Evolutionary conservation across 495 filamentous ascomycete species (phyloP).

Genomic region (Cetradonia linearis): DNA sequence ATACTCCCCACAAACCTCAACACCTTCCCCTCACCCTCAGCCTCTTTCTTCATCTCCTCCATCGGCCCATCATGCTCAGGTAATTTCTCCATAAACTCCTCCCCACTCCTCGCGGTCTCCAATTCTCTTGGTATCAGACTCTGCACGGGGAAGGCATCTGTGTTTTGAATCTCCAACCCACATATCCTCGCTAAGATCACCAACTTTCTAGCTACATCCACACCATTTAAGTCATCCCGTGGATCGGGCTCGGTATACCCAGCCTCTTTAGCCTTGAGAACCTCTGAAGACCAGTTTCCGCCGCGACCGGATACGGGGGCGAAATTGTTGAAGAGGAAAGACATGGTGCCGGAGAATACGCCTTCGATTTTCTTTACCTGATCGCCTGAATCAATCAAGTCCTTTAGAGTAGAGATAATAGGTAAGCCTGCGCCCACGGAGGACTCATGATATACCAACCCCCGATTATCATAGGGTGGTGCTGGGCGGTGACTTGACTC

Average conservation of each 20-base stretch:
- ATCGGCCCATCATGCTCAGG: slow-evolving; percentile 73
- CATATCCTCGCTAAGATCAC: slow-evolving; percentile 81
- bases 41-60: slow-evolving; percentile 65
- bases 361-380: slow-evolving; percentile 82
- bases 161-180: slow-evolving; percentile 64
- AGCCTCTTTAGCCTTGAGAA: slow-evolving; percentile 80
- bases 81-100: slow-evolving; percentile 71
- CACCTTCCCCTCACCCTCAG: slow-evolving; percentile 80
- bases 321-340: slow-evolving; percentile 93
- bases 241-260: slow-evolving; percentile 97
- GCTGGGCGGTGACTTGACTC: slow-evolving; percentile 38
- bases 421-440: slow-evolving; percentile 88
- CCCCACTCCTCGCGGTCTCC: slow-evolving; percentile 58
- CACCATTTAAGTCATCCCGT: slow-evolving; percentile 87
- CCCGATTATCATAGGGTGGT: slow-evolving; percentile 40
- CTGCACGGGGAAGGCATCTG: slow-evolving; percentile 83
- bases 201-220: slow-evolving; percentile 94
- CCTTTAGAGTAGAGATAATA: slow-evolving; percentile 80
- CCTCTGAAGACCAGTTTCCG: slow-evolving; percentile 77
- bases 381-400: slow-evolving; percentile 83
- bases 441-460: slow-evolving; percentile 84
- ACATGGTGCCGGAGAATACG: slow-evolving; percentile 93
- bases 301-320: slow-evolving; percentile 53
- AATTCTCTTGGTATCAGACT: slow-evolving; percentile 78
- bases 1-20: slow-evolving; percentile 90